Conservation (phyloP, 805 yeast species). For the Wickerhamomyces queroliae region DNA sequence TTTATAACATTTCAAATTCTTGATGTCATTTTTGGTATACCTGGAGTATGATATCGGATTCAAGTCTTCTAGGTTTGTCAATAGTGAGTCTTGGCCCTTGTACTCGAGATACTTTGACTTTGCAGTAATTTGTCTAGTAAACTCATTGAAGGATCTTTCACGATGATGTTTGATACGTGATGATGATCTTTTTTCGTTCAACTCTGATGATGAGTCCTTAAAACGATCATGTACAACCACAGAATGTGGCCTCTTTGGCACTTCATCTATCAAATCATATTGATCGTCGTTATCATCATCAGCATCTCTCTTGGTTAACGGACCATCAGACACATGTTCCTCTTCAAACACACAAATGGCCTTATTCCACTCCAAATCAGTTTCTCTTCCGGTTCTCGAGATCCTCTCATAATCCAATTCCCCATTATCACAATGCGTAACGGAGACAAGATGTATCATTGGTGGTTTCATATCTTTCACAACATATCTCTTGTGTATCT, state of each 20-base stretch:
- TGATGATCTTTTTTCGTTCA: not conserved
- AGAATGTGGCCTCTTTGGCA: slow-evolving; percentile 10
- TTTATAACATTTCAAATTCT: slow-evolving; percentile 41
- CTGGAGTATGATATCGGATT: slow-evolving; percentile 7
- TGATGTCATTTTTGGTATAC: slow-evolving; percentile 10
- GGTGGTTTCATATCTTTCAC: slow-evolving; percentile 32
- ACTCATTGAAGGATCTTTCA: slow-evolving; percentile 5
- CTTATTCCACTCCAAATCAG: slow-evolving; percentile 42
- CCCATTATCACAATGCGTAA: slow-evolving; percentile 51
- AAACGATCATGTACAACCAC: not conserved
- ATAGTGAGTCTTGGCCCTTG: slow-evolving; percentile 11
- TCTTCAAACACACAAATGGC: slow-evolving; percentile 43
- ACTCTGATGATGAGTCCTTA: not conserved
- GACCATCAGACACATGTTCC: slow-evolving; percentile 26
- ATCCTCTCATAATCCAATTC: slow-evolving; percentile 36
- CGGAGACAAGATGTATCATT: slow-evolving; percentile 35
- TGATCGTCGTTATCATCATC: not conserved
- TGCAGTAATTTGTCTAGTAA: slow-evolving; percentile 7
- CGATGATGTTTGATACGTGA: slow-evolving; percentile 1
- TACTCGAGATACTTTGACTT: slow-evolving; percentile 14
- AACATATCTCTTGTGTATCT: slow-evolving; percentile 42
- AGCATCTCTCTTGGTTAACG: slow-evolving; percentile 4
- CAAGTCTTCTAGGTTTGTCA: slow-evolving; percentile 11
- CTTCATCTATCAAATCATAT: not conserved
- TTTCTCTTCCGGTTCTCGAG: slow-evolving; percentile 25